These are phyloP conservation scores for cucumber (Cucumis sativus) DNA, from an alignment of 306 rosid species.

Conservation along the genomic window Cucumber_9930_V3 NC_026659.2:10790501-10791000, in stretches of 20 bases:
- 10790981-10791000: constrained; percentile 95
- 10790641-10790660: constrained; percentile 86
- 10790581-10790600: constrained; percentile 46
- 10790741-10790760: constrained; percentile 47
- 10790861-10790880: constrained; percentile 82
- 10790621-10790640: constrained; percentile 73
- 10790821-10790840: constrained; percentile 96
- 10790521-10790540: constrained; percentile 61
- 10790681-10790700: constrained; percentile 56
- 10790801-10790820: constrained; percentile 77
- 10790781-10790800: constrained; percentile 82
- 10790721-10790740: constrained; percentile 46
- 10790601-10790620: constrained; percentile 22
- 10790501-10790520: constrained; percentile 13
- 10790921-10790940: constrained; percentile 40
- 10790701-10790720: constrained; percentile 64
- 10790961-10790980: constrained; percentile 81
- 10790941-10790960: constrained; percentile 32
- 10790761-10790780: constrained; percentile 73
- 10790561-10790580: constrained; percentile 81
- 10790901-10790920: constrained; percentile 67
- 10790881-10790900: constrained; percentile 81
- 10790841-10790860: constrained; percentile 88
- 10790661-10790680: constrained; percentile 90
- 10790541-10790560: constrained; percentile 70